Evolutionary conservation across 2,329 filamentous ascomycete species (phyloP).

Genomic region (Diaporthe citrichinensis): DNA sequence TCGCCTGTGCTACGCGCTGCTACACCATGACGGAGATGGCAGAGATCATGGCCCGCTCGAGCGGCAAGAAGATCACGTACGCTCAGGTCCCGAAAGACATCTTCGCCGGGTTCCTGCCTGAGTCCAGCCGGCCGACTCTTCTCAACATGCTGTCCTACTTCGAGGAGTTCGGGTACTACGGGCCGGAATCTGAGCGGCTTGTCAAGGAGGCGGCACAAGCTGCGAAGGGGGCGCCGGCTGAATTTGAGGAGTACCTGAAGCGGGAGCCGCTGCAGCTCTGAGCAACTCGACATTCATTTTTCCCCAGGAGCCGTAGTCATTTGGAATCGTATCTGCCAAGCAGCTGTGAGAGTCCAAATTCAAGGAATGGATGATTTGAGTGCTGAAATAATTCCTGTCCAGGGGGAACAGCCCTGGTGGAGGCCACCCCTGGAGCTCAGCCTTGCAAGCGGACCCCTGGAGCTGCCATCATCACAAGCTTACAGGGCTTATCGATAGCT

Average conservation of each 20-base stretch:
- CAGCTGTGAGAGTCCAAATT: background rate
- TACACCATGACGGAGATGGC: conserved; percentile 51
- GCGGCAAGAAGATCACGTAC: conserved; percentile 49
- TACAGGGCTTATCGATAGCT: conserved; percentile 27
- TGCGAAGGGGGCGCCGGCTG: background rate
- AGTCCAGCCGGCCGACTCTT: background rate
- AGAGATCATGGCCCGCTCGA: conserved; percentile 49
- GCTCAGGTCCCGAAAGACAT: background rate
- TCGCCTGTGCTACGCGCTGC: conserved; percentile 41
- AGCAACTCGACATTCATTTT: background rate
- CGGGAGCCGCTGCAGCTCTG: conserved; percentile 3
- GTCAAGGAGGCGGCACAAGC: background rate
- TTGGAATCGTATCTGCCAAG: background rate
- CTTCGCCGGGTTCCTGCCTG: background rate
- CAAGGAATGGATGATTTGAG: background rate
- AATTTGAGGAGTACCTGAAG: conserved; percentile 2
- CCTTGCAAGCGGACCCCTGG: conserved; percentile 1
- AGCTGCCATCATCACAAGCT: conserved; percentile 18
- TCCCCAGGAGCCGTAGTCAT: background rate
- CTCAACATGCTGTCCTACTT: conserved; percentile 12
- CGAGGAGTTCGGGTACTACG: conserved; percentile 17
- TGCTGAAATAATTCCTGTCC: background rate
- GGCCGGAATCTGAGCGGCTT: conserved; percentile 7
- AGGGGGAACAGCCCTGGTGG: too few species aligned
- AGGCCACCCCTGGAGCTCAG: background rate